Evolutionary conservation across 75 land plant genomes (phyloP).

Genomic region (Picea sitchensis): DNA sequence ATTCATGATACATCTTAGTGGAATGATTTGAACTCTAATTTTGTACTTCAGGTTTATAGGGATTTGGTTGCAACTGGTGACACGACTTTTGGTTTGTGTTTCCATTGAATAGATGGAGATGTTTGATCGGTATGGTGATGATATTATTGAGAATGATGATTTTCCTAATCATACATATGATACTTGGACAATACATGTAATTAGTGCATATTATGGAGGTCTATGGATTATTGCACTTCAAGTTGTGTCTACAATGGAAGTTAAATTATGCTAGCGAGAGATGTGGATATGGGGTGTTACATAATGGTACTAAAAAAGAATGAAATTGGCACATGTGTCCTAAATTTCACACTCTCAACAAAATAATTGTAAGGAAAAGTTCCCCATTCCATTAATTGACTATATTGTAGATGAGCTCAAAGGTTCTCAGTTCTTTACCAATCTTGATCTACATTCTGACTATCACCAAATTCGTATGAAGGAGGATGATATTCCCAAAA

Average conservation of each 20-base stretch:
- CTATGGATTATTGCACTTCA: constrained; percentile 90
- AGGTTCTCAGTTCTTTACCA: too few relatives aligned
- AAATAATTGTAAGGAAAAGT: too few relatives aligned
- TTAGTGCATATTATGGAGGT: constrained; percentile 97
- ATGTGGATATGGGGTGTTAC: constrained; percentile 23
- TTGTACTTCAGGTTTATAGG: constrained; percentile 92
- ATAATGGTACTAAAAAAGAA: too few relatives aligned
- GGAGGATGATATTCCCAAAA: too few relatives aligned
- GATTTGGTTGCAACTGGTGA: constrained; percentile 89
- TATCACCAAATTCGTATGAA: too few relatives aligned
- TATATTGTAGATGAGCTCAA: too few relatives aligned
- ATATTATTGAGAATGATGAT: constrained; percentile 96
- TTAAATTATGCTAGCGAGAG: constrained; percentile 46
- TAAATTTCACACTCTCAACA: too few relatives aligned
- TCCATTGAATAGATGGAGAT: constrained; percentile 93
- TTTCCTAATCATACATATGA: constrained; percentile 97
- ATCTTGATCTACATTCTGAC: too few relatives aligned
- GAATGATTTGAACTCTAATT: constrained; percentile 93
- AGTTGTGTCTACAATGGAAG: constrained; percentile 87
- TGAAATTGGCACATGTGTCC: too few relatives aligned
- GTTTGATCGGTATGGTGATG: constrained; percentile 83
- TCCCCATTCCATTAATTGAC: too few relatives aligned
- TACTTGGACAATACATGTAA: constrained; percentile 94
- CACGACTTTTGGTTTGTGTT: constrained; percentile 81
- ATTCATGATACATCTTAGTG: constrained; percentile 94